phyloP scores from a whole-genome alignment of 2,329 filamentous ascomycete species.

The Alternaria sp. region DNA sequence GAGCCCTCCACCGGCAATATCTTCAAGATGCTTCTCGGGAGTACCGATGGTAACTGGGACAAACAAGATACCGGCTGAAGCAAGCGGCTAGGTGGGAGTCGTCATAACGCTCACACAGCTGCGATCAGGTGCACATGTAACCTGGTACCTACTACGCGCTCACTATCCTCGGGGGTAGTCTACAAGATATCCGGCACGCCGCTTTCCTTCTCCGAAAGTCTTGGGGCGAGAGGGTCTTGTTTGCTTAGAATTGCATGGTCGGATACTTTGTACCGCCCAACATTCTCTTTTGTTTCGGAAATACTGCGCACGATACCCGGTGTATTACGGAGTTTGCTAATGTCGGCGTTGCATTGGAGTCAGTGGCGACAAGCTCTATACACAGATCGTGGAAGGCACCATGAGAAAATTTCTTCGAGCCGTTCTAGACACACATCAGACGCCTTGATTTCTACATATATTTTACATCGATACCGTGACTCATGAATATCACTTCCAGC shows the following conservation, averaged over 20 bases:
- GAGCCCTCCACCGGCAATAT: slow-evolving; percentile 20
- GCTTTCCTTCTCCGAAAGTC: too few species aligned
- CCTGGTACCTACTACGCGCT: too few species aligned
- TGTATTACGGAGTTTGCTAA: neutral
- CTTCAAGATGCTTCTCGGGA: slow-evolving; percentile 31
- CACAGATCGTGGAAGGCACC: neutral
- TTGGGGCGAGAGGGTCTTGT: too few species aligned
- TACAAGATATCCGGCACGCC: too few species aligned
- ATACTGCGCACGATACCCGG: neutral
- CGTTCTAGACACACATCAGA: neutral
- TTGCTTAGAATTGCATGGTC: too few species aligned
- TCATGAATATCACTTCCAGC: neutral
- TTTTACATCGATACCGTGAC: neutral
- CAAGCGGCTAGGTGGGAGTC: too few species aligned
- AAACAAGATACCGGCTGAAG: too few species aligned
- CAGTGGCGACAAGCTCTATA: neutral
- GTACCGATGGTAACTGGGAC: slow-evolving; percentile 15
- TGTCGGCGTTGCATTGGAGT: neutral
- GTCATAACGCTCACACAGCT: too few species aligned
- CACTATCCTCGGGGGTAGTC: too few species aligned
- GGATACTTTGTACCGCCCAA: too few species aligned
- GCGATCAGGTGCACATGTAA: too few species aligned
- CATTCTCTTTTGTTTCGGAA: neutral
- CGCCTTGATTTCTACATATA: neutral
- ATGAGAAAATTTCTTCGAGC: neutral